Evolutionary conservation across 495 filamentous ascomycete genomes (phyloP), one percentile per base, ranked within the genome.

Genomic region (Penicillium desertorum): DNA sequence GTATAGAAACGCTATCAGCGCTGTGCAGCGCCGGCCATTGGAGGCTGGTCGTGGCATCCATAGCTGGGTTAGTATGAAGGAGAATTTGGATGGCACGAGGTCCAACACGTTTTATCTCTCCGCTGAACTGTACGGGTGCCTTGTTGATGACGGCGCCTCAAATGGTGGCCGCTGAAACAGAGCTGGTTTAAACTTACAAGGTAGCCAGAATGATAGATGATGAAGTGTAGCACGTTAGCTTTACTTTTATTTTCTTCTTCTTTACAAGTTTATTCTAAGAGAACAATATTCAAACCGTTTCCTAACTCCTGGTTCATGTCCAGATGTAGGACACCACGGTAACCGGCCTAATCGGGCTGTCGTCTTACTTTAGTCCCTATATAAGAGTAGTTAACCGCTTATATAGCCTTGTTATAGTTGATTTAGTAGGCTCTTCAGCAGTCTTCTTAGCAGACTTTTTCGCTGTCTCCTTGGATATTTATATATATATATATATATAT

Each of bases 71-170:
- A 12, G 34, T 36, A 36, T 36, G 34, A 36, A 36, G 34, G 34
- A 36, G 34, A 36, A 36, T 12, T 12, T 16, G 4, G 34, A 36
- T 12, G 34, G 34, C 12, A 36, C 14, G 22, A 22, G 43, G 5
- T 45, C 22, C 22, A 45, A 45, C 12, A 45, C 19, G 43, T 45
- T 45, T n/a, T 25, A 25, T 45, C 43, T 45, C 43, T 45, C 43
- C 4, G 34, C 34, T 6, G 34, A 36, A 36, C 14, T 36, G 34
- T 36, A 36, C 12, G 34, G 34, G 11, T 36, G 34, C 16, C 34
- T 36, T 36, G 10, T 11, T 32, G 34, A 14, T 36, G 34, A 36
- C 12, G 34, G 12, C 14, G 0, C 34, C 34, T 36, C 12, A 4
- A 36, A 36, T 16, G 34, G 34, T 36, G 34, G 34, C 34, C 12